Base-by-base conservation (phyloP, 2,329 filamentous ascomycete species). In the Nemania abortiva region DNA sequence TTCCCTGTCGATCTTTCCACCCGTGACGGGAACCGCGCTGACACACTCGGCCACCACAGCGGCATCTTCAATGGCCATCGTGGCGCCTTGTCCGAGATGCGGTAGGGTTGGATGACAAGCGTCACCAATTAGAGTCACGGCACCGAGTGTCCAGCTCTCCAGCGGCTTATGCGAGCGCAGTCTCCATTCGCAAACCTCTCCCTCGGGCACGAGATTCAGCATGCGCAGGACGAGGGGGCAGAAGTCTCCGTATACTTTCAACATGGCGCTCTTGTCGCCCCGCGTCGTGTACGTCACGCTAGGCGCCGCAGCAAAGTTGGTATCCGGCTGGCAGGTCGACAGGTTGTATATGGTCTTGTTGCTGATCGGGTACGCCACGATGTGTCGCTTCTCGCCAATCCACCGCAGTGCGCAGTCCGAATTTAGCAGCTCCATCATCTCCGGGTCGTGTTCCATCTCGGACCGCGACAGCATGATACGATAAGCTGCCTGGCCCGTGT, bases 401-500 rank as follows among this genome's bases (percentile, higher is more conserved):
- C 92, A 95, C 58, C 92, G 87, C 47, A 89, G 90, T 2, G 91
- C 91, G 57, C 86, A 84, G 74, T 93, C 87, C 52, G 86, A 84
- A 73, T 92, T 88, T 24, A 95, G 84, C 10, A 94, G 84, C n/a
- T 82, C 84, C 62, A 91, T 82, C 56, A 94, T 83, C 71, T 92
- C 90, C 0, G 91, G 86, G 73, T 94, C 91, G 24, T 86, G 73
- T 65, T 84, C 80, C 87, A 95, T 91, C 67, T 91, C 84, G 34
- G 88, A 85, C 13, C 92, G 88, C 1, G 86, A 87, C 20, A 95
- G 85, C 88, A 95, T 91, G 79, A 95, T 92, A 13, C 92, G 88
- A 82, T 95, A 95, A 2, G 91, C 91, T 0, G 92, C 92, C 81
- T 94, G 91, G 3, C 91, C 89, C 0, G 92, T 93, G 69, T 93